A percentile compares a stretch with the other conserved stretches of the same genome.
phyloP scores from a whole-genome alignment of 345 rosid species.

The Cardamine chenopodiifolia region DNA sequence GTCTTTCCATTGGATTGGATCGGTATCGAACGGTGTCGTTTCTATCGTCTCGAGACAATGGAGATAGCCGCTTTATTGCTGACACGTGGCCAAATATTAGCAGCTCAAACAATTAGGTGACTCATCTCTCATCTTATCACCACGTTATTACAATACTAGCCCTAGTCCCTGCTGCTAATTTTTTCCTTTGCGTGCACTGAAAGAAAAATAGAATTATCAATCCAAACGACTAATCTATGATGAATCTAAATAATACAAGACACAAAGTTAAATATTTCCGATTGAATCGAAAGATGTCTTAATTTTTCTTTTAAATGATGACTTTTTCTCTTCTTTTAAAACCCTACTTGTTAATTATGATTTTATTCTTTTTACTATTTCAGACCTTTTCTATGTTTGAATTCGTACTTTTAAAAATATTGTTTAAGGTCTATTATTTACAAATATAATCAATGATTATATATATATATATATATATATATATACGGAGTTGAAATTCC shows the following conservation, averaged over 20 bases:
- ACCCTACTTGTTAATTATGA: background rate
- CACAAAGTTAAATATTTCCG: background rate
- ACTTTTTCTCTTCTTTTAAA: slow-evolving; percentile 14
- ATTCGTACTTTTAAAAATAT: background rate
- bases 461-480: background rate
- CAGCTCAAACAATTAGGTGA: slow-evolving; percentile 18
- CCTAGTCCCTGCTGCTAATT: slow-evolving; percentile 11
- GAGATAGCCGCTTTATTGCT: slow-evolving; percentile 18
- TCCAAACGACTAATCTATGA: slow-evolving; percentile 1
- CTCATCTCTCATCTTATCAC: slow-evolving; percentile 6
- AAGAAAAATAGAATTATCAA: slow-evolving; percentile 31
- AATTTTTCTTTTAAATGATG: background rate
- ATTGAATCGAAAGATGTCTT: background rate
- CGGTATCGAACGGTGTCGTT: slow-evolving; percentile 27
- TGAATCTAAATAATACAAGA: slow-evolving; percentile 1
- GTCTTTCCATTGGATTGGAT: slow-evolving; percentile 26
- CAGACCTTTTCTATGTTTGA: slow-evolving; percentile 4
- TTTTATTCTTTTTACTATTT: background rate
- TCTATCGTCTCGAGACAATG: slow-evolving; percentile 22
- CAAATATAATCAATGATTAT: background rate
- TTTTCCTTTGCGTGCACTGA: slow-evolving; percentile 38
- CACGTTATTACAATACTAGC: slow-evolving; percentile 6
- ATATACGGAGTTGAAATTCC: slow-evolving; percentile 28
- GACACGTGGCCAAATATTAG: slow-evolving; percentile 29
- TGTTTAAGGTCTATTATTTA: background rate